Percentiles rank a stretch among this genome's conserved stretches.
Evolutionary conservation across 208 protist species (phyloP).

Genomic region (Acanthamoeba culbertsoni): DNA sequence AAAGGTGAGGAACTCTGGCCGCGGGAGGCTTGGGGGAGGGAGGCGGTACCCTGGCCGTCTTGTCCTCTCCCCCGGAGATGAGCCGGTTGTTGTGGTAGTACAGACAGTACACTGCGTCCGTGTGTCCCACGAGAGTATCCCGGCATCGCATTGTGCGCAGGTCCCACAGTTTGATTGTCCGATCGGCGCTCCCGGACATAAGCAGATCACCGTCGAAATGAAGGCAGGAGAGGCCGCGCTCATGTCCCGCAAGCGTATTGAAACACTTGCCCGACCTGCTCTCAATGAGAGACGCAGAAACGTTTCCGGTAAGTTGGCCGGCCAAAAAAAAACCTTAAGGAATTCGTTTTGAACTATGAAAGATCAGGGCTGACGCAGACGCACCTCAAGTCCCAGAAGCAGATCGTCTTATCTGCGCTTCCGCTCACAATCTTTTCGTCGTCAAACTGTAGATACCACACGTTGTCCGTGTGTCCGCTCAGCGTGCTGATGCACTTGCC

Average conservation of each 20-base stretch:
- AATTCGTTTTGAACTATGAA: background rate
- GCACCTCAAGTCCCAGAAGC: background rate
- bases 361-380: background rate
- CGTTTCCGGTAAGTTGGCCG: too few species aligned
- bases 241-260: conserved; percentile 20
- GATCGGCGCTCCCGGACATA: background rate
- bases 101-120: conserved; percentile 15
- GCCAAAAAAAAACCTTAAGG: background rate
- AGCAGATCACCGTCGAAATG: background rate
- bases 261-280: background rate
- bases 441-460: conserved; percentile 54
- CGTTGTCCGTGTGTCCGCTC: conserved; percentile 37
- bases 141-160: background rate
- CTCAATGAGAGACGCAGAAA: too few species aligned
- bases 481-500: conserved; percentile 9
- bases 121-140: background rate
- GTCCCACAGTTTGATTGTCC: conserved; percentile 39
- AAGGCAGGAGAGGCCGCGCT: conserved; percentile 18
- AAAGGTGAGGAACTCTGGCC: too few species aligned
- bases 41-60: background rate
- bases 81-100: conserved; percentile 45
- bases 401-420: conserved; percentile 28
- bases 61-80: conserved; percentile 24
- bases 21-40: background rate
- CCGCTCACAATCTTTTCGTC: conserved; percentile 36